phyloP scores from a whole-genome alignment of 73 alveolate species.

The Uronychia binucleata region DNA sequence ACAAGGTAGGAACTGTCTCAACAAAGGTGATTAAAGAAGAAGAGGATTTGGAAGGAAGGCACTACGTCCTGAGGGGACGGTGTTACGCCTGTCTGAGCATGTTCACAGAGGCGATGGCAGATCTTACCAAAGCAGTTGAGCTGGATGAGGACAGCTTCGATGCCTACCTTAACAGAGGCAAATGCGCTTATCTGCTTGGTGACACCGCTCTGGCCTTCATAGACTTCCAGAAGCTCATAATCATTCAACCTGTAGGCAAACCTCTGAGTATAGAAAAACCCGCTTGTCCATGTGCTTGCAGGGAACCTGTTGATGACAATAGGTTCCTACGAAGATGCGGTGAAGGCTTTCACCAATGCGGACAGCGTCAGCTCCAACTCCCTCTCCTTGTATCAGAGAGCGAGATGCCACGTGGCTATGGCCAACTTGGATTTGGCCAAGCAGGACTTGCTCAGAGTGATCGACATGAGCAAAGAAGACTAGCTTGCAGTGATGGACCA shows the following conservation, averaged over 20 bases:
- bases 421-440: conserved; percentile 50
- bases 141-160: conserved; percentile 54
- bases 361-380: conserved; percentile 55
- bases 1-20: neutral
- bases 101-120: conserved; percentile 66
- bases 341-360: conserved; percentile 69
- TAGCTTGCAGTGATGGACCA: neutral
- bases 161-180: conserved; percentile 62
- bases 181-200: conserved; percentile 68
- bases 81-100: conserved; percentile 65
- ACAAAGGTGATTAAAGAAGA: conserved; percentile 57
- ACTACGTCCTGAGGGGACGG: conserved; percentile 62
- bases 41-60: conserved; percentile 54
- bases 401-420: conserved; percentile 56
- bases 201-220: conserved; percentile 62
- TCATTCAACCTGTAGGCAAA: conserved; percentile 54
- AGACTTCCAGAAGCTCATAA: conserved; percentile 61
- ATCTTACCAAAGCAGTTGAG: conserved; percentile 50
- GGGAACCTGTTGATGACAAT: conserved; percentile 74
- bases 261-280: conserved; percentile 40
- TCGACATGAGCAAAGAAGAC: conserved; percentile 4
- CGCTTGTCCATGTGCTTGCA: conserved; percentile 72
- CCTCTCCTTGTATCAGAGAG: conserved; percentile 58
- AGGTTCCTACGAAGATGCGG: conserved; percentile 71
- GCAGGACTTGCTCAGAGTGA: conserved; percentile 35